Evolutionary conservation across 345 rosid species (phyloP).

Genomic region (Eutrema japonicum): DNA sequence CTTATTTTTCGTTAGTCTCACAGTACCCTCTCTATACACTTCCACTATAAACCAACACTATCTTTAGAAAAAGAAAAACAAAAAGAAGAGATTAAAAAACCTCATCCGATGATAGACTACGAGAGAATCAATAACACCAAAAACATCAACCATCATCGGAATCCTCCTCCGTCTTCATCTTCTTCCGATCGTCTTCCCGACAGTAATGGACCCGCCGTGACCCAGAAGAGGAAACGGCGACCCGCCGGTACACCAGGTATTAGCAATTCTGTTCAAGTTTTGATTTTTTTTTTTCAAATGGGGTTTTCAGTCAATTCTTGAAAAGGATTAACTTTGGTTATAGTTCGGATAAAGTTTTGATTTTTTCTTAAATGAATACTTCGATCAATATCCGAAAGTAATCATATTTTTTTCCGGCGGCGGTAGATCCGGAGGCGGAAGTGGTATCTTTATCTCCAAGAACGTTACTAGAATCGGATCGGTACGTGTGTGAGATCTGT

Average conservation of each 20-base stretch:
- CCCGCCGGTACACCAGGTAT: constrained; percentile 96
- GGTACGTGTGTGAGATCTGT: constrained; percentile 99
- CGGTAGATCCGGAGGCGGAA: constrained; percentile 95
- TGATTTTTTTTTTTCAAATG: not conserved
- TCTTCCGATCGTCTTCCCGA: constrained; percentile 46
- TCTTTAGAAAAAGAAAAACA: constrained; percentile 5
- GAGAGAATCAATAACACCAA: constrained; percentile 41
- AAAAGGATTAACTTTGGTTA: not conserved
- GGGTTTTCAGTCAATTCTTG: not conserved
- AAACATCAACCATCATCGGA: constrained; percentile 40
- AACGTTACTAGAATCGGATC: constrained; percentile 94
- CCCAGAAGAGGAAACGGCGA: constrained; percentile 71
- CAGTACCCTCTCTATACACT: constrained; percentile 32
- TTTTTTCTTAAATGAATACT: not conserved
- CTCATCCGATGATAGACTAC: constrained; percentile 47
- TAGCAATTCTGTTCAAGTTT: not conserved
- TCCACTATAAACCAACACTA: constrained; percentile 30
- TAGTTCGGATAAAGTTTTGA: constrained; percentile 4
- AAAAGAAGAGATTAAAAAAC: constrained; percentile 24
- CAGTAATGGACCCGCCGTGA: constrained; percentile 34
- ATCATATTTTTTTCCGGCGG: constrained; percentile 13
- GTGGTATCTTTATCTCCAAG: constrained; percentile 94
- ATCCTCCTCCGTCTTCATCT: constrained; percentile 45
- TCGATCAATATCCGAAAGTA: constrained; percentile 1
- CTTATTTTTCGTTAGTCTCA: constrained; percentile 38